Evolutionary conservation across 176 grass and related monocot genomes (phyloP), one percentile per base, ranked within the genome.

Genomic region (Ananas comosus): DNA sequence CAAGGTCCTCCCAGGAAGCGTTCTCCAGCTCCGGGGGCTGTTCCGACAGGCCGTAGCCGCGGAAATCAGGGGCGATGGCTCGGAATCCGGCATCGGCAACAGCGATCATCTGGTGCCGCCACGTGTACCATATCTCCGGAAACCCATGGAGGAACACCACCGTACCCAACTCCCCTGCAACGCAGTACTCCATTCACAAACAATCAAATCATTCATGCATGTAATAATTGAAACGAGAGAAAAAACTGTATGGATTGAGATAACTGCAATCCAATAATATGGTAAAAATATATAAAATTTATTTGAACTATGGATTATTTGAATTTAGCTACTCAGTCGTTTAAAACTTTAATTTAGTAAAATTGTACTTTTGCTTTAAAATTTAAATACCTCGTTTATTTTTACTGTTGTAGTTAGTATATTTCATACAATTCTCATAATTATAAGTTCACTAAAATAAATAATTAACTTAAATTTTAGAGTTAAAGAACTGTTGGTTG

Each of bases 91-190:
- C 74, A 59, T 67, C 51, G 1, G 80, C 68, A 11, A 72, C 74
- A 13, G 73, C 80, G 56, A 77, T 47, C 74, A 83, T 83, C 58
- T 83, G 80, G 51, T 77, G 68, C 33, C 68, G 47, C 80, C 80
- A 83, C 51, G 80, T 72, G 67, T 83, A 83, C 80, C 80, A 83
- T 58, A 83, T 83, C 58, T 83, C 80, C 11, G 74, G 80, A 71
- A 83, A 83, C 11, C 80, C 74, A 83, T 83, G 80, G 27, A 83
- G 68, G 68, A 83, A 83, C 21, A 83, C 67, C 49, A 77, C 74
- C 18, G 74, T 78, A 2, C 74, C 80, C 19, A 68, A 10, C 61
- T 67, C 51, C 48, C 58, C 80, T 83, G 67, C 58, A 23, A 9
- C 63, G n/a, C 13, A 16, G 25, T 27, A 27, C 25, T 27, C 53